phyloP scores from a whole-genome alignment of 1,284 basidiomycete species.

The Erythrobasidium hasegawianum region DNA sequence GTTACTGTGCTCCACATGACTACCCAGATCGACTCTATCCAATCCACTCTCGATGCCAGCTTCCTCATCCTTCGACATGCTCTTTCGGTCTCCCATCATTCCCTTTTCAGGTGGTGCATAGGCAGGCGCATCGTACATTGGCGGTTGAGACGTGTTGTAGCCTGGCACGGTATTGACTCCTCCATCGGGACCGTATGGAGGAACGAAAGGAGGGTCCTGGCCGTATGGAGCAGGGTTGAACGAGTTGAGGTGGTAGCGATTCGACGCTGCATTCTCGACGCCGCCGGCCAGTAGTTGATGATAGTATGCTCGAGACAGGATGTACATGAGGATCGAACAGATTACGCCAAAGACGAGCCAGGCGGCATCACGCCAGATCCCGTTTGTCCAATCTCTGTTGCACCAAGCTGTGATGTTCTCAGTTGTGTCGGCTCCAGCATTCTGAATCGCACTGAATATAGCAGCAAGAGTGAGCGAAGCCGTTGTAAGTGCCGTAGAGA shows the following conservation, averaged over 20 bases:
- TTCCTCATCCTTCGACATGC: neutral
- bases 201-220: slow-evolving; percentile 6
- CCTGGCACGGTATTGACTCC: neutral
- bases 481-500: neutral
- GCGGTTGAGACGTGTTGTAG: neutral
- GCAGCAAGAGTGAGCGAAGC: too few relatives aligned
- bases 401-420: neutral
- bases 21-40: neutral
- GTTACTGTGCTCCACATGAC: neutral
- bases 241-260: neutral
- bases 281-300: slow-evolving; percentile 29
- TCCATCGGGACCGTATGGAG: neutral
- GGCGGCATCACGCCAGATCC: slow-evolving; percentile 15
- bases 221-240: slow-evolving; percentile 5
- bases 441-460: neutral
- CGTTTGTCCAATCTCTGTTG: neutral
- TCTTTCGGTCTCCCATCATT: neutral
- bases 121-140: slow-evolving; percentile 7
- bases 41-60: neutral
- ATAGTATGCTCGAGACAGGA: slow-evolving; percentile 15
- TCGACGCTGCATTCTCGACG: neutral
- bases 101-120: slow-evolving; percentile 6
- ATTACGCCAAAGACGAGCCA: slow-evolving; percentile 29
- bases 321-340: slow-evolving; percentile 28
- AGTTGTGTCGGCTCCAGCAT: slow-evolving; percentile 13